Evolutionary conservation across 148 eudicot genomes (phyloP), one percentile per base, ranked within the genome.

Genomic region (Vaccinium corymbosum): DNA sequence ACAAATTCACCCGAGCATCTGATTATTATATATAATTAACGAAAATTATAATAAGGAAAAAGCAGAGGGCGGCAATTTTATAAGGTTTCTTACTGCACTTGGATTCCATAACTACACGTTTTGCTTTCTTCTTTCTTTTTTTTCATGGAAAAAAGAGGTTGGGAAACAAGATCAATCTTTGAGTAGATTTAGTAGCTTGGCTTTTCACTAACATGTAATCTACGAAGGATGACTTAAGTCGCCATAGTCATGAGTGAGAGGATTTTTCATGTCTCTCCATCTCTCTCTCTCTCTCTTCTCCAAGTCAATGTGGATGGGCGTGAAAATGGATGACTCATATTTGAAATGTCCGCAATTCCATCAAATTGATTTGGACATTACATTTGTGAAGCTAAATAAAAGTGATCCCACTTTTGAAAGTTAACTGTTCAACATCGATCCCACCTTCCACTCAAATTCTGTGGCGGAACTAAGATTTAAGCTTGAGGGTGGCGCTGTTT

Each of bases 151-250:
- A n/a, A 52, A 6, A 78, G 61, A 52, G 38, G 38, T 52, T 13
- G 84, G 66, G 78, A 82, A 78, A 74, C 50, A 85, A 76, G 85
- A 83, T 84, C 59, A 89, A 84, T 83, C 85, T 38, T 78, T 87
- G 64, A 61, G 11, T 82, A 84, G 91, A 89, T 89, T 81, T 80
- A 79, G 83, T 61, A 83, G 88, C 82, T 80, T 81, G 71, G 84
- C 91, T 88, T 89, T 89, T 89, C 64, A 76, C 50, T 76, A 84
- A 86, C 90, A 89, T 89, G 88, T 59, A 78, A 87, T 89, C 84
- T 84, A 66, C 75, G 84, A 25, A 25, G 38, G 71, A 70, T 87
- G 80, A 83, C 72, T 62, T 48, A 68, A 84, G 87, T 86, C 89
- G 55, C 16, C 82, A 32, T 59, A 2, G 59, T 77, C 48, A 89